phyloP scores from a whole-genome alignment of 1,139 yeast species.

The Scheffersomyces quercinus region DNA sequence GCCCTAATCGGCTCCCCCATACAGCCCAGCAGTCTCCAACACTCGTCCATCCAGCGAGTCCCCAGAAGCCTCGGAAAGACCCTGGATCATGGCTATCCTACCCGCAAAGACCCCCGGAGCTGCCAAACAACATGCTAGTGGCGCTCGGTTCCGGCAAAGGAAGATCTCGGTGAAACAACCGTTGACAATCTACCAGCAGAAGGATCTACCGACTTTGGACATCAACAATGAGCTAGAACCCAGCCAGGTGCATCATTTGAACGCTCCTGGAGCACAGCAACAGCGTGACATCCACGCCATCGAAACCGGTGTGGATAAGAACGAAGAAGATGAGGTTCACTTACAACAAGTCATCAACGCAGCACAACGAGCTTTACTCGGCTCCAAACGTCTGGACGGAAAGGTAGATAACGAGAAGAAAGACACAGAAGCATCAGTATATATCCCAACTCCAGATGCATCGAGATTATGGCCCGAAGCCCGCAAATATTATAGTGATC shows the following conservation, averaged over 20 bases:
- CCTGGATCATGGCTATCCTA: slow-evolving; percentile 14
- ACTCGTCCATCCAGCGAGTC: too few relatives aligned
- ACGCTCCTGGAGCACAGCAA: slow-evolving; percentile 46
- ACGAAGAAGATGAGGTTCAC: slow-evolving; percentile 97
- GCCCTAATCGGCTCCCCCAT: too few relatives aligned
- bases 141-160: slow-evolving; percentile 84
- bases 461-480: slow-evolving; percentile 82
- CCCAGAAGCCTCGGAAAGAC: not conserved
- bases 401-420: slow-evolving; percentile 27
- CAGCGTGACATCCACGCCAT: slow-evolving; percentile 87
- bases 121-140: slow-evolving; percentile 40
- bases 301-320: slow-evolving; percentile 98
- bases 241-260: slow-evolving; percentile 45
- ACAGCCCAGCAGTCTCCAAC: too few relatives aligned
- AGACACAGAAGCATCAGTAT: slow-evolving; percentile 48
- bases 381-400: slow-evolving; percentile 24
- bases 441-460: slow-evolving; percentile 97
- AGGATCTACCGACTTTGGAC: slow-evolving; percentile 79
- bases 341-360: slow-evolving; percentile 87
- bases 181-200: slow-evolving; percentile 74
- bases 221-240: slow-evolving; percentile 44
- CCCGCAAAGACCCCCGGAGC: slow-evolving; percentile 27
- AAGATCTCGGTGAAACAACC: slow-evolving; percentile 90
- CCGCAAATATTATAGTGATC: slow-evolving; percentile 63
- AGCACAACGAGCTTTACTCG: slow-evolving; percentile 60